Conservation (phyloP, 352 stramenopile genomes). For the Phytophthora pini region DNA sequence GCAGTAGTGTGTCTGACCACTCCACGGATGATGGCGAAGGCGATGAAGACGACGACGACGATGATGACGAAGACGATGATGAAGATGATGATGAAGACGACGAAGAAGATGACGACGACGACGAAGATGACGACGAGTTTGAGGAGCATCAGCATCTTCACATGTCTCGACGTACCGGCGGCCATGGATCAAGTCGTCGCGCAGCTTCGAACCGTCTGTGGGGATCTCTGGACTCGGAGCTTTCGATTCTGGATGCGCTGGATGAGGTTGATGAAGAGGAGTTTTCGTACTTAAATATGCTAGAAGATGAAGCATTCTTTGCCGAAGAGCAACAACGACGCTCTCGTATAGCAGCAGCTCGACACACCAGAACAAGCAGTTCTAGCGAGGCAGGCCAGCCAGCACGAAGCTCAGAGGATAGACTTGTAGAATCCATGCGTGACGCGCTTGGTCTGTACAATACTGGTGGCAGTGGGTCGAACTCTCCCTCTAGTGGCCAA, state of each 20-base stretch:
- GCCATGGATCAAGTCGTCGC: conserved; percentile 39
- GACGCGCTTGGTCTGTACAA: conserved; percentile 43
- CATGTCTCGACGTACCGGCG: conserved; percentile 47
- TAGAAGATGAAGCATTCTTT: conserved; percentile 73
- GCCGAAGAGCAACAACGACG: conserved; percentile 62
- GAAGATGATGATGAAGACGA: conserved; percentile 71
- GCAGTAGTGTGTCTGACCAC: conserved; percentile 63
- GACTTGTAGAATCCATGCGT: conserved; percentile 49
- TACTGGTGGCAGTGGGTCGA: conserved; percentile 11
- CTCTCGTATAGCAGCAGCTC: conserved; percentile 34
- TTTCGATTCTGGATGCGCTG: conserved; percentile 73
- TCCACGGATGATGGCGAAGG: conserved; percentile 58
- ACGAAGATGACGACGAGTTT: conserved; percentile 68
- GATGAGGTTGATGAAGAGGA: conserved; percentile 88
- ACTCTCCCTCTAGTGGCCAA: conserved; percentile 29
- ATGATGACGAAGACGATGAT: conserved; percentile 72
- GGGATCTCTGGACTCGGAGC: conserved; percentile 75
- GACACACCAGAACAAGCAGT: conserved; percentile 21
- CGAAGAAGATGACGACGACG: conserved; percentile 68
- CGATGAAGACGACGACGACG: conserved; percentile 65
- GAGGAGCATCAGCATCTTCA: conserved; percentile 66
- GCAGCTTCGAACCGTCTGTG: conserved; percentile 56
- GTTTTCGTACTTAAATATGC: conserved; percentile 80
- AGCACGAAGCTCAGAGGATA: conserved; percentile 32
- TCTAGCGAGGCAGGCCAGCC: conserved; percentile 16